phyloP scores from a whole-genome alignment of 495 filamentous ascomycete species.

The Penicillium maclennaniae region DNA sequence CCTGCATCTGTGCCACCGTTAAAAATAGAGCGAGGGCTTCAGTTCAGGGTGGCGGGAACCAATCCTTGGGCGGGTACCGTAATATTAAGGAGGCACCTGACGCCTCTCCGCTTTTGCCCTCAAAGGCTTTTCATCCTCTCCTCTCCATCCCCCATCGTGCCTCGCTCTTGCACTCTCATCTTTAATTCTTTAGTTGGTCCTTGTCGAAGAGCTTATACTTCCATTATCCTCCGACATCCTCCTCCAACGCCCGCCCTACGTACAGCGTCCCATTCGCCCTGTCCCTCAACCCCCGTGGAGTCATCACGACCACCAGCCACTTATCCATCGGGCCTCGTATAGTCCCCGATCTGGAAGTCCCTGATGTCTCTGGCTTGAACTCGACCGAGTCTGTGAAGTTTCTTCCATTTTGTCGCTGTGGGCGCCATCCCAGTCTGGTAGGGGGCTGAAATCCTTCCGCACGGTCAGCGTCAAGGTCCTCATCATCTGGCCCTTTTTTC shows the following conservation, averaged over 20 bases:
- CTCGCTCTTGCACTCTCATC: neutral
- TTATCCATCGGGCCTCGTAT: neutral
- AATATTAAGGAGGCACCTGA: slow-evolving; percentile 38
- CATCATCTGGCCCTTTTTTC: slow-evolving; percentile 10
- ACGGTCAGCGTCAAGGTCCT: slow-evolving; percentile 21
- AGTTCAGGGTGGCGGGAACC: slow-evolving; percentile 24
- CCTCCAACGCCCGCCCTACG: slow-evolving; percentile 1
- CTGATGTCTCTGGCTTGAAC: slow-evolving; percentile 23
- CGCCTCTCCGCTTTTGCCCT: slow-evolving; percentile 34
- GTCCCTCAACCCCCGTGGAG: slow-evolving; percentile 5
- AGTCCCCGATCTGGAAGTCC: slow-evolving; percentile 6
- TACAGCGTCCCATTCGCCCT: slow-evolving; percentile 10
- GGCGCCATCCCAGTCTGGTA: slow-evolving; percentile 16
- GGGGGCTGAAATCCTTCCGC: slow-evolving; percentile 21
- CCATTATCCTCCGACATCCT: neutral
- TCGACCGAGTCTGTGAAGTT: slow-evolving; percentile 5
- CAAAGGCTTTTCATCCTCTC: slow-evolving; percentile 30
- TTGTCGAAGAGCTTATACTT: neutral
- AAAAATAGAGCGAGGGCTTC: slow-evolving; percentile 14
- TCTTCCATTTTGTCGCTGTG: slow-evolving; percentile 10
- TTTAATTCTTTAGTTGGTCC: neutral
- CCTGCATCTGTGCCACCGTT: slow-evolving; percentile 1
- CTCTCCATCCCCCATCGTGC: slow-evolving; percentile 8
- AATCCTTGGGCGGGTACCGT: slow-evolving; percentile 23
- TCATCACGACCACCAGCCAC: slow-evolving; percentile 4